These are phyloP conservation scores for Shiraia bambusicola DNA, from an alignment of 2,329 filamentous ascomycete species.

Conservation along the genomic window DNA sequence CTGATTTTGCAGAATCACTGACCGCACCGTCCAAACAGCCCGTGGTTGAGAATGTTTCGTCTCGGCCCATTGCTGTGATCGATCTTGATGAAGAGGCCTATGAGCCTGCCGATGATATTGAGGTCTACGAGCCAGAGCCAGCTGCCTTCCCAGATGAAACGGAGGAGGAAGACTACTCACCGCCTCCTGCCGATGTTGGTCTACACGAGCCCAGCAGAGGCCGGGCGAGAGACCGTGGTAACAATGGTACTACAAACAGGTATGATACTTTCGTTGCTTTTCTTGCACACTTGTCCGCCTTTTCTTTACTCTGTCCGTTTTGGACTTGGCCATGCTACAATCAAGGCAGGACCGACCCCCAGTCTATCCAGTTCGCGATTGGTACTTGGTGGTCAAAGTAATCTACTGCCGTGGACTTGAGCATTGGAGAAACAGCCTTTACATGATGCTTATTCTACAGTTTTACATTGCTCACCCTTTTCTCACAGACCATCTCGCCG, in stretches of 20 bases:
- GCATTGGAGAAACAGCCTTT: not conserved
- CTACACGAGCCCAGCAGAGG: slow-evolving; percentile 27
- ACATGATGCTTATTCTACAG: not conserved
- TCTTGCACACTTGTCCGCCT: slow-evolving; percentile 8
- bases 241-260: slow-evolving; percentile 30
- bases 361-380: not conserved
- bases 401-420: too few relatives aligned
- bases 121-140: slow-evolving; percentile 41
- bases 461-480: not conserved
- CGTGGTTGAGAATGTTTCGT: slow-evolving; percentile 19
- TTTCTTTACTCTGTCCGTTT: slow-evolving; percentile 26
- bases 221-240: slow-evolving; percentile 25
- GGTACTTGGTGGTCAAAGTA: too few relatives aligned
- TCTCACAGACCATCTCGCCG: slow-evolving; percentile 35
- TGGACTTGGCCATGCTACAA: slow-evolving; percentile 34
- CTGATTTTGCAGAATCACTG: slow-evolving; percentile 35
- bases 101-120: slow-evolving; percentile 44
- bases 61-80: slow-evolving; percentile 29
- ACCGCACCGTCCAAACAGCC: slow-evolving; percentile 29
- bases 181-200: slow-evolving; percentile 47
- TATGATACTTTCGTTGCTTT: slow-evolving; percentile 20
- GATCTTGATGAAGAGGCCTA: slow-evolving; percentile 43
- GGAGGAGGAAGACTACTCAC: slow-evolving; percentile 48
- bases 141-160: slow-evolving; percentile 32
- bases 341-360: not conserved